These are phyloP conservation scores for Aspergillus cristatus DNA, from an alignment of 495 filamentous ascomycete genomes.

Conservation along the genomic window DNA sequence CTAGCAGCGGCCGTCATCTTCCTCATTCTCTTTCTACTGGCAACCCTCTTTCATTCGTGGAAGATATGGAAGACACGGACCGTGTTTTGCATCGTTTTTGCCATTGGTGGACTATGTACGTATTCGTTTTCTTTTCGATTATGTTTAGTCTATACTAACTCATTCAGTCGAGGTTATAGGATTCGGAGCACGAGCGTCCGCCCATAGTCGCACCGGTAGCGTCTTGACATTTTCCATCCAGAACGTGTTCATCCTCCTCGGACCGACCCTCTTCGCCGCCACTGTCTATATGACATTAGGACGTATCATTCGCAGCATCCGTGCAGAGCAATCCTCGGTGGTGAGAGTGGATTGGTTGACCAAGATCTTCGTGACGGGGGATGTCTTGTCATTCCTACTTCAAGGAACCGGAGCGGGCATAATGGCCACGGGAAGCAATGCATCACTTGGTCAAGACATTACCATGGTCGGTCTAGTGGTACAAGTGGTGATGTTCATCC, in stretches of 20 bases:
- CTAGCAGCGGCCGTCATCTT: slow-evolving; percentile 39
- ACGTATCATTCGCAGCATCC: slow-evolving; percentile 29
- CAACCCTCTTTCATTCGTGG: slow-evolving; percentile 30
- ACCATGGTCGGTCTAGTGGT: slow-evolving; percentile 24
- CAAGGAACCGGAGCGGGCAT: slow-evolving; percentile 10
- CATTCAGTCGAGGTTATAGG: slow-evolving; percentile 39
- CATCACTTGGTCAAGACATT: slow-evolving; percentile 8
- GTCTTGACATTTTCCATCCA: slow-evolving; percentile 19
- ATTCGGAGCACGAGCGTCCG: slow-evolving; percentile 26
- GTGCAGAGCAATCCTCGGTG: slow-evolving; percentile 22
- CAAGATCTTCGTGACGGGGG: slow-evolving; percentile 16
- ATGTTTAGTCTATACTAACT: neutral
- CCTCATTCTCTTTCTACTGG: slow-evolving; percentile 35
- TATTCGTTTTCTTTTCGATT: neutral
- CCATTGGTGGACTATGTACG: slow-evolving; percentile 19
- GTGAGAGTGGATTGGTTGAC: slow-evolving; percentile 6
- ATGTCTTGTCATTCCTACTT: slow-evolving; percentile 13
- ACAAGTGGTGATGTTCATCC: slow-evolving; percentile 25
- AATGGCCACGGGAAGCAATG: slow-evolving; percentile 1
- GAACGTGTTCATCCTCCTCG: slow-evolving; percentile 22
- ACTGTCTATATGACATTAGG: slow-evolving; percentile 46
- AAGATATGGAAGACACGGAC: slow-evolving; percentile 4
- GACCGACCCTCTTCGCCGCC: slow-evolving; percentile 34
- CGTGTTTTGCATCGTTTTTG: slow-evolving; percentile 6
- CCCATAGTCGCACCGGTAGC: slow-evolving; percentile 8